Evolutionary conservation across 2,329 filamentous ascomycete species (phyloP).

Genomic region (Curvularia eragrostidis): DNA sequence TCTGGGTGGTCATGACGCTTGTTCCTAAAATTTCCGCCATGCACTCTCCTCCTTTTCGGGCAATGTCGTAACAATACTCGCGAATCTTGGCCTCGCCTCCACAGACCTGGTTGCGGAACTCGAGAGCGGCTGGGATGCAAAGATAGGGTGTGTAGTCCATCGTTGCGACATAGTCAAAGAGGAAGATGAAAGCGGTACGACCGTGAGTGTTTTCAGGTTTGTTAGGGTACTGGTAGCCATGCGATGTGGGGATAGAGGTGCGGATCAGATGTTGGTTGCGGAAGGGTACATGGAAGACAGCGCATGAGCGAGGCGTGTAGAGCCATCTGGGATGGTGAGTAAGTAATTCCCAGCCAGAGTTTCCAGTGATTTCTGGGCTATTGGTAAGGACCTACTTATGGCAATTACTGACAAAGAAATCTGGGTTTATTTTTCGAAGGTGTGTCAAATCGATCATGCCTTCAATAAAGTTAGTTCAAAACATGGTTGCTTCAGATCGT

Average conservation of each 20-base stretch:
- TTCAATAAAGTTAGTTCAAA: not conserved
- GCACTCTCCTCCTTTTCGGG: not conserved
- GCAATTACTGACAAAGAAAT: conserved; percentile 1
- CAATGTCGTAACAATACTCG: not conserved
- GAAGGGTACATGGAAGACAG: not conserved
- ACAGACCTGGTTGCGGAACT: not conserved
- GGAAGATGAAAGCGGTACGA: not conserved
- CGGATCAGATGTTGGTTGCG: not conserved
- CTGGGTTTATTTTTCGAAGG: not conserved
- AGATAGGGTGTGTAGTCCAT: not conserved
- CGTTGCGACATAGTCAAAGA: not conserved
- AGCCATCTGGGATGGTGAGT: not conserved
- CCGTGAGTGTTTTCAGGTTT: not conserved
- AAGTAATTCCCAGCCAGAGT: not conserved
- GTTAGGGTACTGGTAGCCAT: not conserved
- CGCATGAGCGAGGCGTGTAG: not conserved
- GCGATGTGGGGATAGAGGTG: not conserved
- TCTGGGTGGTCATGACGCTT: not conserved
- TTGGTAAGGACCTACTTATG: not conserved
- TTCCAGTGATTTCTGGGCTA: not conserved
- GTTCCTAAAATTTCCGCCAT: not conserved
- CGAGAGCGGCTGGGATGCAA: not conserved
- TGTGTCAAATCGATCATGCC: not conserved
- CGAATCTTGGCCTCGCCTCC: not conserved
- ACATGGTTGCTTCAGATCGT: not conserved